Evolutionary conservation across 257 asterid species (phyloP), one percentile per base, ranked within the genome.

Genomic region (Nyctanthes arbortristis): DNA sequence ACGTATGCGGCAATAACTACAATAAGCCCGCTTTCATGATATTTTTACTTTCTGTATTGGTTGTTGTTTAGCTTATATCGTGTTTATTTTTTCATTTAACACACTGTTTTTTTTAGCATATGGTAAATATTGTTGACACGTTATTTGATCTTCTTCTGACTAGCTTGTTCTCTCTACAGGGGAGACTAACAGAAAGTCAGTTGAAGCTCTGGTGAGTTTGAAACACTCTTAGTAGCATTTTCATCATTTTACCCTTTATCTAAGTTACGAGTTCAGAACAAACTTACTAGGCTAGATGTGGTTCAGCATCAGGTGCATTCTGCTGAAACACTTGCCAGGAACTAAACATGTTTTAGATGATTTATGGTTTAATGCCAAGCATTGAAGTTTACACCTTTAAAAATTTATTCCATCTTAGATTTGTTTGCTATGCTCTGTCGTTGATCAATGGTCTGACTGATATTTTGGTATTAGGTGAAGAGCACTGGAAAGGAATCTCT

Each of bases 401-500:
- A 49, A 22, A 22, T 52, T 52, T 9, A 5, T 52, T 52, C 59
- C 4, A 24, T n/a, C n/a, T n/a, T n/a, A 52, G 30, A 7, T 52
- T 52, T 52, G 30, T 20, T 52, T 52, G 28, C 30, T 52, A 22
- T 22, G n/a, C 16, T 20, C 14, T 52, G 59, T 20, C 10, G 29
- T 52, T 2, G 14, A 52, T 52, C 59, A 52, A 22, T 22, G 59
- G 57, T 20, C 57, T 0, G 29, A 24, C 4, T 36, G 27, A 37
- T 37, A 29, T 37, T 3, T 1, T 66, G 67, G 32, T 14, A 56
- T 35, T 72, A 91, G 98, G 94, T 89, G 30, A 91, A 83, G 79
- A 87, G 82, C 75, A 91, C 92, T 10, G 96, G 99, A 56, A 91
- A 89, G 79, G 97, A 93, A 70, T 82, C 99, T 20, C 62, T 89